Evolutionary conservation across 202 grass and related monocot genomes (phyloP).

Genomic region (Panicum hallii): DNA sequence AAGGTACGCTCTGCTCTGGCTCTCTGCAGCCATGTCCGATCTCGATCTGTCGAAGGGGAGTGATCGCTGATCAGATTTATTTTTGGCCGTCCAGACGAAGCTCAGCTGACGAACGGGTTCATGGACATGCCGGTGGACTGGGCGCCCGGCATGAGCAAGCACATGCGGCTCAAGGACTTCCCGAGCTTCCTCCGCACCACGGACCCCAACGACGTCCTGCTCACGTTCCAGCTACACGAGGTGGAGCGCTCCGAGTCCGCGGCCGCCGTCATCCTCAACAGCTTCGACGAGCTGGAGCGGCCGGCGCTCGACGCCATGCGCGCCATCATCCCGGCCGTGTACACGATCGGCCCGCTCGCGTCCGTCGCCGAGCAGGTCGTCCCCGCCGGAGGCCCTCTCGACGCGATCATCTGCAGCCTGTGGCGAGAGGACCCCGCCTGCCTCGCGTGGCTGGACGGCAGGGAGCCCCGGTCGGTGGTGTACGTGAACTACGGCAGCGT

Average conservation of each 20-base stretch:
- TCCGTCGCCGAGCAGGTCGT: background rate
- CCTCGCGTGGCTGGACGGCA: conserved; percentile 56
- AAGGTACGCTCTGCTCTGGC: background rate
- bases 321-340: conserved; percentile 50
- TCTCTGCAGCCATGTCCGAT: background rate
- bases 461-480: conserved; percentile 45
- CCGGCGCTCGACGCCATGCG: conserved; percentile 47
- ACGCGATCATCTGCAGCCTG: conserved; percentile 40
- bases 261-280: conserved; percentile 52
- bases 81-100: conserved; percentile 33
- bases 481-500: conserved; percentile 69
- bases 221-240: conserved; percentile 43
- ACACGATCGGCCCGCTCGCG: conserved; percentile 51
- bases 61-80: background rate
- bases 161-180: conserved; percentile 65
- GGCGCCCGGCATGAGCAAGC: conserved; percentile 50
- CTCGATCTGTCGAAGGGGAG: background rate
- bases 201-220: conserved; percentile 44
- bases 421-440: conserved; percentile 49
- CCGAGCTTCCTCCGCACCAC: conserved; percentile 60
- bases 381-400: background rate
- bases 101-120: conserved; percentile 60
- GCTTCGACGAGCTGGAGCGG: conserved; percentile 58
- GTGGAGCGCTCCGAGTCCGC: conserved; percentile 5
- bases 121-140: conserved; percentile 52